Percentiles rank a stretch among this genome's conserved stretches.
Conservation (phyloP, 495 filamentous ascomycete genomes). For the Penicillium simplicissimum region DNA sequence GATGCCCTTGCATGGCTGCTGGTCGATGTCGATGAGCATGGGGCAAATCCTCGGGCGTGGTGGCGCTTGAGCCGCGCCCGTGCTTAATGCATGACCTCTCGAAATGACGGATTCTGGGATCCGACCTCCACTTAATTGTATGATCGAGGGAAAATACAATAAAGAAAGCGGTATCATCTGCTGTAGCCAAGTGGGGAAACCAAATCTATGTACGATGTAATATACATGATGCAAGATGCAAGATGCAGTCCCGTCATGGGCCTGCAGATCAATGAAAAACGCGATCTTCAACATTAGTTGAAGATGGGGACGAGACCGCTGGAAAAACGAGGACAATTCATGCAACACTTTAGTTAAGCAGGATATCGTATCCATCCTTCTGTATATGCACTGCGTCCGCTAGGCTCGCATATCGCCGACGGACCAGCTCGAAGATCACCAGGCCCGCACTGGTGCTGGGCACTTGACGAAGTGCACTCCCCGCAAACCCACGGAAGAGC, state of each 20-base stretch:
- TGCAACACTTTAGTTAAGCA: conserved; percentile 47
- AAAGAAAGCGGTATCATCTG: conserved; percentile 12
- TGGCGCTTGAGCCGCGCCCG: conserved; percentile 1
- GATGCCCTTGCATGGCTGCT: background rate
- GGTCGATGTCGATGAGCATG: background rate
- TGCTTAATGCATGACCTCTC: background rate
- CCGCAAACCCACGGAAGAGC: conserved; percentile 76
- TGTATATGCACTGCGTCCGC: conserved; percentile 64
- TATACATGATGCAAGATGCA: conserved; percentile 2
- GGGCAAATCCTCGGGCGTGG: background rate
- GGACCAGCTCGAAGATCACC: conserved; percentile 85
- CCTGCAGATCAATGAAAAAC: background rate
- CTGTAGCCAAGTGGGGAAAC: conserved; percentile 7
- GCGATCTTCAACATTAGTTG: background rate
- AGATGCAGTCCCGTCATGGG: background rate
- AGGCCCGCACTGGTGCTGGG: conserved; percentile 87
- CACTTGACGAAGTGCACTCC: conserved; percentile 74
- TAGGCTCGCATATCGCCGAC: conserved; percentile 72
- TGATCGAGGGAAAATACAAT: background rate
- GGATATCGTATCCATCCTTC: conserved; percentile 74
- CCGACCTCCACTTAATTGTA: background rate
- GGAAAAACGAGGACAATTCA: background rate
- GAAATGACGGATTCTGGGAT: background rate
- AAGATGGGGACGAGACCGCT: background rate
- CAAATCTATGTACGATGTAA: background rate